Base-by-base conservation (phyloP, 345 rosid species). In the Arabidopsis arenosa region DNA sequence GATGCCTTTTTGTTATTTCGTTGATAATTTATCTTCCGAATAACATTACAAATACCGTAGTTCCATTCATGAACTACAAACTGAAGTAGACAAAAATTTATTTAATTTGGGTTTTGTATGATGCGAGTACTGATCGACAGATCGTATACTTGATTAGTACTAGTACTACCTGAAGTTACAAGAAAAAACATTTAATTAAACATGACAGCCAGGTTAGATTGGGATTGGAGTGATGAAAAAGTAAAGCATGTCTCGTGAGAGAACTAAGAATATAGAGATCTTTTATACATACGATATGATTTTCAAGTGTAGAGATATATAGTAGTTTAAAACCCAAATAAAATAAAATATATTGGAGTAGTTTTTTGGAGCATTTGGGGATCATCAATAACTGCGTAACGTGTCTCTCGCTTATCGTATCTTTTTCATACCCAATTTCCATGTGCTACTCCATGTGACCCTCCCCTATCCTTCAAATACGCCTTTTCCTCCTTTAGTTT, bases 361-460 rank as follows among this genome's bases (percentile, higher is more conserved):
- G 32, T 45, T 45, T 70, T 36, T 43, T 41, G 64, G 9, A 32
- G 56, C 57, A 61, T 69, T 41, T 71, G 44, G 67, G 73, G 66
- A 77, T 76, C 66, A 26, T 62, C 76, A 77, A 71, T 59, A 77
- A 65, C 76, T 77, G 21, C 44, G 23, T 77, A 71, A 77, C 80
- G 76, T 72, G 76, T 77, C 80, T 71, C 76, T 71, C 80, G 80
- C 80, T 72, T 71, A 68, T 77, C 76, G 76, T 71, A 77, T 77
- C 73, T 77, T 71, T 67, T 71, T 48, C 73, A 33, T 17, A 54
- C 69, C 80, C 71, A 77, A 69, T 41, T 28, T 67, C 83, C 83
- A 79, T 82, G 79, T 72, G 83, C 66, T 68, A 17, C 67, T 72
- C 76, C 83, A 82, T 82, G 81, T 82, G 83, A 82, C 70, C 17